These are phyloP conservation scores for Blastobotrys attinorum DNA, from an alignment of 805 yeast genomes.

Conservation along the genomic window DNA sequence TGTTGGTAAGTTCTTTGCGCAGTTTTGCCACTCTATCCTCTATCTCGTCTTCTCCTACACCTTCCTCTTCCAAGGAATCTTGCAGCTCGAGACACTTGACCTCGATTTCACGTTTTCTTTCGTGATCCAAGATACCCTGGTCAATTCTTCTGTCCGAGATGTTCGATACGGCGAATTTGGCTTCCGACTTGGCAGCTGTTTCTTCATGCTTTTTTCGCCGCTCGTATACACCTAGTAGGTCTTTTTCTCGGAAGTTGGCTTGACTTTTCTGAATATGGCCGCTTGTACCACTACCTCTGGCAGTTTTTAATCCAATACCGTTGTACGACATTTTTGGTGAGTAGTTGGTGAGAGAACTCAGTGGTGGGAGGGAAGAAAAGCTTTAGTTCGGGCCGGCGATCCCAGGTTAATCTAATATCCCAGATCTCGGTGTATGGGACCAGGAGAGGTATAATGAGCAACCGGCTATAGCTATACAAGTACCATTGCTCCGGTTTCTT, in stretches of 20 bases:
- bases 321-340: slow-evolving; percentile 26
- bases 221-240: slow-evolving; percentile 16
- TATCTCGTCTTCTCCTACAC: slow-evolving; percentile 17
- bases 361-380: too few relatives aligned
- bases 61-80: slow-evolving; percentile 23
- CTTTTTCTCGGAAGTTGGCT: slow-evolving; percentile 5
- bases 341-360: neutral
- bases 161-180: slow-evolving; percentile 10
- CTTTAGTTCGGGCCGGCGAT: too few relatives aligned
- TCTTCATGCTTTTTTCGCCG: slow-evolving; percentile 9
- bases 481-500: too few relatives aligned
- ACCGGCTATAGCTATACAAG: too few relatives aligned
- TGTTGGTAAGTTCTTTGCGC: slow-evolving; percentile 13
- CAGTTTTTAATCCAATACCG: slow-evolving; percentile 30
- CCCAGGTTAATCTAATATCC: too few relatives aligned
- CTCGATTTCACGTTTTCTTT: slow-evolving; percentile 23
- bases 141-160: slow-evolving; percentile 18
- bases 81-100: slow-evolving; percentile 22
- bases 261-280: slow-evolving; percentile 27
- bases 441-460: too few relatives aligned
- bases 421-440: too few relatives aligned
- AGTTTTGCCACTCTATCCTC: slow-evolving; percentile 15
- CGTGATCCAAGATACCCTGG: slow-evolving; percentile 22
- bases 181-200: slow-evolving; percentile 4
- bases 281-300: slow-evolving; percentile 29